Base-by-base conservation (phyloP, 805 yeast species). In the Clavispora santaluciae region DNA sequence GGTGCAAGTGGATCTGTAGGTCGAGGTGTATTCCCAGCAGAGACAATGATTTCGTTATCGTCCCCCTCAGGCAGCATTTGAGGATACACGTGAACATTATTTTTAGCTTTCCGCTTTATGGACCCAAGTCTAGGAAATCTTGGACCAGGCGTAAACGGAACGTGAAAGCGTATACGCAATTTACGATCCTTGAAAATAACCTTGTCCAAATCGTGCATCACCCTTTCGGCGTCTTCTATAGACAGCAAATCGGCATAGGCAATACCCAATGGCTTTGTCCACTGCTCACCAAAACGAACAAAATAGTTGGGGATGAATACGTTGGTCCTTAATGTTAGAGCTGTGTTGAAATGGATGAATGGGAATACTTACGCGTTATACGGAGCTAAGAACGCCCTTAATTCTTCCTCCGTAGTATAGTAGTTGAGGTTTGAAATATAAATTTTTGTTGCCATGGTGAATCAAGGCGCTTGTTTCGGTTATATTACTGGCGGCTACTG, bases 271-370 rank as follows among this genome's bases (percentile, higher is more conserved):
- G 80, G 76, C 46, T 60, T 68, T 35, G 66, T 70, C 37, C 63
- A 65, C 29, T 53, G 55, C 6, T 54, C 53, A 33, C 73, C 64
- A 42, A 76, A 75, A 24, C 75, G 65, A 13, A 76, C 66, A 2
- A 79, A 73, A 47, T 73, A 75, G 43, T 74, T 72, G 21, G 84
- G 85, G 38, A 79, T 70, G 47, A 79, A 60, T 3, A 78, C 75
- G 18, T 51, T 54, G 66, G 64, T 7, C 34, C 41, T 41, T 13
- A 13, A 20, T 20, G 35, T 35, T 36, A 39, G 43, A 37, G 42
- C 12, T 22, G 3, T 20, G 10, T 29, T 12, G 6, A 16, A 6
- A 6, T 7, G 9, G 24, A 20, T 9, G n/a, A 35, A 18, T n/a
- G 22, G 13, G 23, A 34, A 13, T 24, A 60, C 78, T 38, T 64